These are phyloP conservation scores for Pestalotiopsis fici DNA, from an alignment of 2,329 filamentous ascomycete genomes.

Conservation along the genomic window DNA sequence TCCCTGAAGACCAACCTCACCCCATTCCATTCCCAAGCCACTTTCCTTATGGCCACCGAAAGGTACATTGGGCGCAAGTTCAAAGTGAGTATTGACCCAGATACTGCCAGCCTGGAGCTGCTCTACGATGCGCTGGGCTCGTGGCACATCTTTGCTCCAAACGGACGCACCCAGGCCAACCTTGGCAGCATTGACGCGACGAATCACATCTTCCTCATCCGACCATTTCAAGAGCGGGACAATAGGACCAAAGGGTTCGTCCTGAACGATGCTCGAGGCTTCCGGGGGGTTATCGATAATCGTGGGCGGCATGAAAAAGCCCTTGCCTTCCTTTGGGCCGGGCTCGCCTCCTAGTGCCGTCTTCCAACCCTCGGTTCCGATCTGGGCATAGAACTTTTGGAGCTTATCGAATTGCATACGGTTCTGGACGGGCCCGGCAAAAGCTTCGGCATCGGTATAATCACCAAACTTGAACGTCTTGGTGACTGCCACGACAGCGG, in stretches of 20 bases:
- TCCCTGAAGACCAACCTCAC: constrained; percentile 12
- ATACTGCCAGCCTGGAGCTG: constrained; percentile 53
- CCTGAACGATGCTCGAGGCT: constrained; percentile 54
- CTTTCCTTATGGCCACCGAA: constrained; percentile 49
- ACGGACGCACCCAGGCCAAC: constrained; percentile 53
- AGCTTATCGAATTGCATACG: constrained; percentile 57
- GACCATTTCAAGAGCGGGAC: constrained; percentile 45
- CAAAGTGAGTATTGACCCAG: constrained; percentile 52
- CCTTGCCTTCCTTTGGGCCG: constrained; percentile 34
- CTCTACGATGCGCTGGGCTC: constrained; percentile 46
- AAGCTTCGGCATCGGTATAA: constrained; percentile 25
- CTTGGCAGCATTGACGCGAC: constrained; percentile 47
- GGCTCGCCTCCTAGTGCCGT: constrained; percentile 44
- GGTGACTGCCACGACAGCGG: constrained; percentile 36
- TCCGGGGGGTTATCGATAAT: constrained; percentile 63
- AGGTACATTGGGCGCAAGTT: constrained; percentile 35
- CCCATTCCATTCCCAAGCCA: constrained; percentile 12
- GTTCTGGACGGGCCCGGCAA: constrained; percentile 63
- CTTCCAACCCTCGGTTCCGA: constrained; percentile 46
- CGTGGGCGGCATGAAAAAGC: constrained; percentile 58
- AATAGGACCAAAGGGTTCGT: constrained; percentile 55
- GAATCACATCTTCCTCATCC: constrained; percentile 46
- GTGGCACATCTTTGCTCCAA: constrained; percentile 49
- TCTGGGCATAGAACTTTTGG: constrained; percentile 48
- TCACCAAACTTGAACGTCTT: constrained; percentile 36